These are phyloP conservation scores for Brassica rapa DNA, from an alignment of 345 rosid species.

Conservation along the genomic window DNA sequence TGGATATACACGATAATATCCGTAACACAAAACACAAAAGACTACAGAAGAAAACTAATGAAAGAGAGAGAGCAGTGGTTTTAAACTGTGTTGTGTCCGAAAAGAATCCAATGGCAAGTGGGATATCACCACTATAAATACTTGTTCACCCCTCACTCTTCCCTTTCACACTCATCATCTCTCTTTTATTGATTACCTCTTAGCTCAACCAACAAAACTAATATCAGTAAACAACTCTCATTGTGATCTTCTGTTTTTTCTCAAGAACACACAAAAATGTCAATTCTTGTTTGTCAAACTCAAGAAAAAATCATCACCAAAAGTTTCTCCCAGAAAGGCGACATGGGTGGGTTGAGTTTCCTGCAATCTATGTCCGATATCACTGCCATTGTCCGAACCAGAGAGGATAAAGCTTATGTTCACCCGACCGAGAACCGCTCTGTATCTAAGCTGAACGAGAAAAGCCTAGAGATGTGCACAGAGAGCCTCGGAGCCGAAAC, in stretches of 20 bases:
- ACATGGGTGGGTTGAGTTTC: constrained; percentile 58
- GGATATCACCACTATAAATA: constrained; percentile 33
- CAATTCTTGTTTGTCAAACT: constrained; percentile 14
- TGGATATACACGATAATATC: constrained; percentile 29
- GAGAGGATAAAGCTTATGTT: constrained; percentile 44
- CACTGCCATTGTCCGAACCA: constrained; percentile 22
- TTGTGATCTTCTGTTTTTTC: not conserved
- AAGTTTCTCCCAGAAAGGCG: constrained; percentile 10
- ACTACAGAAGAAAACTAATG: not conserved
- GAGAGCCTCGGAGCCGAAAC: constrained; percentile 87
- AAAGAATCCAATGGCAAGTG: constrained; percentile 41
- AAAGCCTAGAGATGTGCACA: constrained; percentile 89
- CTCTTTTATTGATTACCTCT: constrained; percentile 3
- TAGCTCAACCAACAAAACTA: not conserved
- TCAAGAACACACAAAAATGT: constrained; percentile 14
- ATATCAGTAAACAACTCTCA: constrained; percentile 4
- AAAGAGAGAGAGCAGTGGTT: not conserved
- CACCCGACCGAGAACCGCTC: constrained; percentile 63
- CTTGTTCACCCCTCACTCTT: constrained; percentile 19
- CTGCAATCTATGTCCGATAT: constrained; percentile 46
- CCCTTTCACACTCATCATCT: constrained; percentile 35
- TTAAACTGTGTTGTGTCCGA: not conserved
- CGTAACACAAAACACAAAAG: not conserved
- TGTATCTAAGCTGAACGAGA: constrained; percentile 51
- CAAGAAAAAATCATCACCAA: constrained; percentile 5